Evolutionary conservation across 1,284 basidiomycete genomes (phyloP).

Genomic region (Moesziomyces sp.): DNA sequence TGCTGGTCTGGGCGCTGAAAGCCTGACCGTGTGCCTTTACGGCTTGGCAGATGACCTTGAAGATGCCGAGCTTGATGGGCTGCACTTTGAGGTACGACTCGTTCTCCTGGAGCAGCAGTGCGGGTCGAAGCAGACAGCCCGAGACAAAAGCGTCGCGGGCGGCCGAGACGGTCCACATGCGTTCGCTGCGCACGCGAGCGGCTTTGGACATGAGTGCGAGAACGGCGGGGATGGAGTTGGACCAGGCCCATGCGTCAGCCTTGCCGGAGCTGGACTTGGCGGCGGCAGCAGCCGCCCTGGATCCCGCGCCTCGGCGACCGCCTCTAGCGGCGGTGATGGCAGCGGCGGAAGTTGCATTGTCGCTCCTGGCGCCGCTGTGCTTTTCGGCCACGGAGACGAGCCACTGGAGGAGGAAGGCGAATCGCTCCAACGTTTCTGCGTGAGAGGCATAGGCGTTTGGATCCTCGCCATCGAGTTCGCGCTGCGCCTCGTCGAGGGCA

Average conservation of each 20-base stretch:
- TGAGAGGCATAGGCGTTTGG: conserved; percentile 50
- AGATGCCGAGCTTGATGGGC: conserved; percentile 79
- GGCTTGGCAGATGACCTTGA: conserved; percentile 88
- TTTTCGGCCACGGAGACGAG: conserved; percentile 60
- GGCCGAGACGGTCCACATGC: conserved; percentile 59
- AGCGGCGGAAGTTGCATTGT: conserved; percentile 22
- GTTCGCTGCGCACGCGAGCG: conserved; percentile 53
- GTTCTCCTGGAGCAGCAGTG: conserved; percentile 85
- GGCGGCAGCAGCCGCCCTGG: conserved; percentile 34
- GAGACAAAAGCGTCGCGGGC: conserved; percentile 63
- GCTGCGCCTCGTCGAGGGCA: conserved; percentile 53
- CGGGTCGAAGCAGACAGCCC: conserved; percentile 72
- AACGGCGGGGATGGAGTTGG: conserved; percentile 57
- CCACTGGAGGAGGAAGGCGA: conserved; percentile 65
- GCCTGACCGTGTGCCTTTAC: conserved; percentile 91
- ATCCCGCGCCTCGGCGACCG: conserved; percentile 31
- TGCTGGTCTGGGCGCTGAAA: conserved; percentile 77
- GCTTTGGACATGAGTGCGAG: conserved; percentile 56
- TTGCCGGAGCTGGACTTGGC: conserved; percentile 41
- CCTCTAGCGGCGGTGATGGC: conserved; percentile 31
- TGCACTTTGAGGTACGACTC: conserved; percentile 86
- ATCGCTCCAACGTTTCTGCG: conserved; percentile 58
- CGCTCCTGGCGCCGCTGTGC: conserved; percentile 38
- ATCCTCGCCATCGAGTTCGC: conserved; percentile 47
- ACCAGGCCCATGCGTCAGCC: conserved; percentile 54